These are phyloP conservation scores for Neurospora sp. DNA, from an alignment of 495 filamentous ascomycete species.

Conservation along the genomic window DNA sequence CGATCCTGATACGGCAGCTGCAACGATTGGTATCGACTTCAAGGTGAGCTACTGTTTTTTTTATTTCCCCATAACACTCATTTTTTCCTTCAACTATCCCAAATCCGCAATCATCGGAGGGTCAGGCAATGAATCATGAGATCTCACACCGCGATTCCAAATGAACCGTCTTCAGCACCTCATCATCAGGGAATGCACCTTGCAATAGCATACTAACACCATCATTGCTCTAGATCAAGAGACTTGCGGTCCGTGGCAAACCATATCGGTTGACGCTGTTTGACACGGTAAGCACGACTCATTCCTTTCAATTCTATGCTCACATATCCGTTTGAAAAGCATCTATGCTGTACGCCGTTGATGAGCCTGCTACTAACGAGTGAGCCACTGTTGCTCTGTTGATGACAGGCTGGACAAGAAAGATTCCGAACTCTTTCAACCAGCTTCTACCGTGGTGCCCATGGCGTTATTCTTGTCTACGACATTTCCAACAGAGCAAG, in stretches of 20 bases:
- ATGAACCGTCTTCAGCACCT: background rate
- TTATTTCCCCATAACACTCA: background rate
- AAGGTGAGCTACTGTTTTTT: constrained; percentile 28
- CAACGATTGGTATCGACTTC: constrained; percentile 54
- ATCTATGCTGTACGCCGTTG: background rate
- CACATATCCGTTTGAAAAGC: background rate
- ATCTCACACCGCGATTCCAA: background rate
- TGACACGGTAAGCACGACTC: constrained; percentile 38
- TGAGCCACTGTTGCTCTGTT: background rate
- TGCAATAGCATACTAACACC: background rate
- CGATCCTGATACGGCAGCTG: constrained; percentile 44
- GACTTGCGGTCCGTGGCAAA: constrained; percentile 40
- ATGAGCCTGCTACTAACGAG: background rate
- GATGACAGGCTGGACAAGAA: constrained; percentile 40
- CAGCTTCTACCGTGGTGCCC: constrained; percentile 51
- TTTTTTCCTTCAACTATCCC: background rate
- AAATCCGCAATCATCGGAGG: background rate
- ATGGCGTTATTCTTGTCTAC: constrained; percentile 50
- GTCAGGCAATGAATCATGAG: background rate
- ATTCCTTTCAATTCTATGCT: background rate
- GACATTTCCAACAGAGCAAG: constrained; percentile 45
- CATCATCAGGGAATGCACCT: background rate
- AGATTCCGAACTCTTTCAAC: constrained; percentile 51
- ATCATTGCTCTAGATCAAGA: constrained; percentile 26
- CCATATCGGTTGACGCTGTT: constrained; percentile 47